Base-by-base conservation (phyloP, 2,329 filamentous ascomycete species). In the Emericellopsis atlantica region DNA sequence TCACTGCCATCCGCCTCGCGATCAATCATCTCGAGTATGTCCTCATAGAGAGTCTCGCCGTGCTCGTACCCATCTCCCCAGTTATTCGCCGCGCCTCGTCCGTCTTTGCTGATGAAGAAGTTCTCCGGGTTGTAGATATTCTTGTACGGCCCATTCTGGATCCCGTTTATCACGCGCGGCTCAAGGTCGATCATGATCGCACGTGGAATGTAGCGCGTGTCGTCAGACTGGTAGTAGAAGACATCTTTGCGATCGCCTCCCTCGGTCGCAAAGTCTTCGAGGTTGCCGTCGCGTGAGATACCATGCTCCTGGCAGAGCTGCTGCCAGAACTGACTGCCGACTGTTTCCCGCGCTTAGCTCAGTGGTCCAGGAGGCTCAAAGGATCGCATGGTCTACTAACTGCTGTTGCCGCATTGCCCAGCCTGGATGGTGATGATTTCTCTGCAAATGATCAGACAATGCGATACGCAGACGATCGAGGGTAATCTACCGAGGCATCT, bases 121-220 rank as follows among this genome's bases (percentile, higher is more conserved):
- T 98, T 98, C 64, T 98, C 92, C 0, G 92, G 92, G 59, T 98
- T 98, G 75, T 98, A 98, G 45, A 98, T 98, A 60, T 98, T 96
- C 61, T 83, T 87, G 70, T 98, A 98, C 0, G 89, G 81, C 2
- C 92, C 88, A 9, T 81, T 83, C 65, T 96, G 90, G 51, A 98
- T 98, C 46, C 79, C 70, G 57, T 96, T 84, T 56, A 98, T 84
- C 47, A 96, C 83, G 48, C 92, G 76, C 21, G 92, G 92, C 63
- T 98, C 92, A 32, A 98, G 70, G 59, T 98, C 92, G 47, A 98
- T 83, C 40, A 98, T 70, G 53, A 98, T 96, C 37, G 92, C 90
- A 57, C 92, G 79, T 10, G 92, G 92, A 50, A 98, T 96, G 64
- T 98, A 98, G 66, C 92, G 78, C 44, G 92, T 98, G 59, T 98